phyloP scores from a whole-genome alignment of 1,284 basidiomycete genomes.

The Leucoagaricus sp. region DNA sequence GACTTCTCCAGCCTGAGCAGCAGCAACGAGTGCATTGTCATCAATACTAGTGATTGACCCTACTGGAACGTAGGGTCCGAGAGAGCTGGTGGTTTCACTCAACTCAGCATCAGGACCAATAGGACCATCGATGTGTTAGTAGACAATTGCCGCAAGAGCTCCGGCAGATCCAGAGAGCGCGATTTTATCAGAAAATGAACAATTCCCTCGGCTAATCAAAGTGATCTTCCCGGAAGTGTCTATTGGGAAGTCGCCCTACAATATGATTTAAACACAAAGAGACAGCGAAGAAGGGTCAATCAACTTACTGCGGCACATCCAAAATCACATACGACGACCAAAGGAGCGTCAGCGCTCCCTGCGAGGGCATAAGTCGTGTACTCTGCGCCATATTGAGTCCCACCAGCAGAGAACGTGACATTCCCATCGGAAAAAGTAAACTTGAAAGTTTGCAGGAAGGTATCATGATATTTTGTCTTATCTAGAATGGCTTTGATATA shows the following conservation, averaged over 20 bases:
- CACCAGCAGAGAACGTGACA: slow-evolving; percentile 11
- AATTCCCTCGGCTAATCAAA: slow-evolving; percentile 26
- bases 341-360: slow-evolving; percentile 10
- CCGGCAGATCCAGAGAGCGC: slow-evolving; percentile 27
- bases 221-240: slow-evolving; percentile 24
- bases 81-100: slow-evolving; percentile 15
- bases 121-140: slow-evolving; percentile 24
- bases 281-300: neutral
- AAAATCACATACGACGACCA: slow-evolving; percentile 14
- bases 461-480: slow-evolving; percentile 20
- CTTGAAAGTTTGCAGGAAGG: slow-evolving; percentile 17
- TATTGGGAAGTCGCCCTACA: slow-evolving; percentile 22
- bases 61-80: slow-evolving; percentile 24
- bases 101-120: slow-evolving; percentile 22
- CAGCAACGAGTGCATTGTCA: slow-evolving; percentile 21
- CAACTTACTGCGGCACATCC: slow-evolving; percentile 12
- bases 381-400: neutral
- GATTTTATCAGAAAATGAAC: slow-evolving; percentile 26
- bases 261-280: neutral
- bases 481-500: slow-evolving; percentile 20
- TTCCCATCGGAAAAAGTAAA: slow-evolving; percentile 19
- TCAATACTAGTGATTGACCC: slow-evolving; percentile 21
- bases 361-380: slow-evolving; percentile 18
- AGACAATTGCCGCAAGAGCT: slow-evolving; percentile 27
- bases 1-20: slow-evolving; percentile 19